Percentiles rank a stretch among this genome's conserved stretches.
Evolutionary conservation across 768 basidiomycete genomes (phyloP).

Genomic region (Suillus paluster): DNA sequence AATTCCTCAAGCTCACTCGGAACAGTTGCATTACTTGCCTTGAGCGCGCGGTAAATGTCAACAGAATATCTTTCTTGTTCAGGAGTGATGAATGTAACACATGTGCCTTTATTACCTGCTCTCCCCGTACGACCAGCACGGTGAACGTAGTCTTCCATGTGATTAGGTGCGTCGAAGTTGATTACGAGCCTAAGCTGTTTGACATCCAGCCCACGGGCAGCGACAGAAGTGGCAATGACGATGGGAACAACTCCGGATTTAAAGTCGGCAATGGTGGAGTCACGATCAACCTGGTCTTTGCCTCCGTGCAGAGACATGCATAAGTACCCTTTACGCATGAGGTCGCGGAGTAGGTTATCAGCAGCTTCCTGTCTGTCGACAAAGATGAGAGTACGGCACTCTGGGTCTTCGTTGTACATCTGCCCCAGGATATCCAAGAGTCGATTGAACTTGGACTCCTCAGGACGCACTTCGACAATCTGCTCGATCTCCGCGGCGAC

Average conservation of each 20-base stretch:
- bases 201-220: slow-evolving; percentile 95
- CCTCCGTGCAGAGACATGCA: slow-evolving; percentile 98
- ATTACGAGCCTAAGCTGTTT: slow-evolving; percentile 96
- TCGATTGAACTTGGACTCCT: slow-evolving; percentile 95
- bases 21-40: slow-evolving; percentile 86
- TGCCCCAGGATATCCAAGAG: slow-evolving; percentile 95
- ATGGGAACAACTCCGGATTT: slow-evolving; percentile 96
- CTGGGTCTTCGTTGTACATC: slow-evolving; percentile 95
- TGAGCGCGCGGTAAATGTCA: slow-evolving; percentile 92
- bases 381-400: slow-evolving; percentile 93
- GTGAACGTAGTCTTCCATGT: slow-evolving; percentile 99
- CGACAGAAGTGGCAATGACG: slow-evolving; percentile 97
- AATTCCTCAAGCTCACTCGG: slow-evolving; percentile 88
- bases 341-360: slow-evolving; percentile 92
- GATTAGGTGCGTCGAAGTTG: slow-evolving; percentile 98
- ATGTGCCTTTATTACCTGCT: slow-evolving; percentile 98
- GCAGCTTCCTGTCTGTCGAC: slow-evolving; percentile 98
- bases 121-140: slow-evolving; percentile 98
- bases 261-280: slow-evolving; percentile 96
- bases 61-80: slow-evolving; percentile 98
- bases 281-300: slow-evolving; percentile 97
- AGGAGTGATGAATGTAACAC: slow-evolving; percentile 95
- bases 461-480: slow-evolving; percentile 91
- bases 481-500: slow-evolving; percentile 98
- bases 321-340: slow-evolving; percentile 94